Evolutionary conservation across 2,329 filamentous ascomycete species (phyloP), one percentile per base, ranked within the genome.

Genomic region (Exophiala dermatitidis): DNA sequence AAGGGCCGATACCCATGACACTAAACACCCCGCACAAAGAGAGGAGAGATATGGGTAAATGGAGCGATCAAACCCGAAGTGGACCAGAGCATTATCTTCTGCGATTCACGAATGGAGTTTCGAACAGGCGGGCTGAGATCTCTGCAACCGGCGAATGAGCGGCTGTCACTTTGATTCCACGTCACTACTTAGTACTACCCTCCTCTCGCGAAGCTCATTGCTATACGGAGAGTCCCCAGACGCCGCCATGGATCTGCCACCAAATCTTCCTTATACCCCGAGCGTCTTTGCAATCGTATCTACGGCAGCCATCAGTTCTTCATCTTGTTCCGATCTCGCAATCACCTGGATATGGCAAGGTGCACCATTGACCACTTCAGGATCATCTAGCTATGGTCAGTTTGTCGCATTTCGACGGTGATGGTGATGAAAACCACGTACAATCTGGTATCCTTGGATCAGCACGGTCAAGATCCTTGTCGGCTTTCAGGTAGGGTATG

Each of bases 401-500:
- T 71, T 3, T 44, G 48, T 19, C 19, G 19, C 19, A 19, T 19
- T 19, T 19, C 19, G 19, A 19, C 19, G 19, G 19, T 19, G 19
- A 19, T 19, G 19, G 19, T 19, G 19, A 19, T 19, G 19, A 19
- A 19, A 19, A 56, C 33, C 29, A 58, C 56, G 44, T 32, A 58
- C 56, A 58, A 8, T 53, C 50, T 51, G 50, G 46, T 12, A 46
- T 51, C 45, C 43, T 48, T 5, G 53, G 30, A 37, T 56, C 53
- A 10, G 57, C 33, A 10, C 48, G 63, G 55, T 78, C 77, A 29
- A 69, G 53, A 4, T 65, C 63, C 50, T 71, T 72, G 0, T 72
- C 68, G 1, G 73, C 74, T 10, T 65, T 70, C 2, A 69, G 66
- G 52, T 69, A 74, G 0, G 74, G 74, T 48, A 81, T 67, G 1